Conservation (phyloP, 2,329 filamentous ascomycete genomes). For the Diplodia sapinea region DNA sequence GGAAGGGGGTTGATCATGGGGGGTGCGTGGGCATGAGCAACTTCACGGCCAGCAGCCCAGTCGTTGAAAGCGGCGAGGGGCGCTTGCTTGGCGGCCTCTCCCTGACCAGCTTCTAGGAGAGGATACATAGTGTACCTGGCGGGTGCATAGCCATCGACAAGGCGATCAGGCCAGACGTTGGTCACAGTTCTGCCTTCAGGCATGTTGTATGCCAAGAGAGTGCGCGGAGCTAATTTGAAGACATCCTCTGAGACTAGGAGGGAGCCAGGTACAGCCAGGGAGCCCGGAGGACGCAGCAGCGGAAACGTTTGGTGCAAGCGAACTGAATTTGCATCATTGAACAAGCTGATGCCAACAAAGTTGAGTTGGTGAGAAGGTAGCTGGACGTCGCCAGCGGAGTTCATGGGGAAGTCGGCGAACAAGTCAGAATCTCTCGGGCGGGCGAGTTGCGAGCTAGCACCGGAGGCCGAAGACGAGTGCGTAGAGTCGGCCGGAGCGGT, state of each 20-base stretch:
- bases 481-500: not conserved
- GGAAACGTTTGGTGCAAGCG: not conserved
- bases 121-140: not conserved
- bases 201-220: not conserved
- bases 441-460: not conserved
- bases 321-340: not conserved
- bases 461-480: not conserved
- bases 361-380: not conserved
- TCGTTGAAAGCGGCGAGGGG: not conserved
- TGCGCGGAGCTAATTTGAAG: not conserved
- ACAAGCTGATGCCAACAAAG: not conserved
- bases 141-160: not conserved
- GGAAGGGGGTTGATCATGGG: not conserved
- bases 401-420: not conserved
- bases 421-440: not conserved
- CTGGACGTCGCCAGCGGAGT: not conserved
- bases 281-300: not conserved
- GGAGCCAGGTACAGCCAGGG: no score
- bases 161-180: constrained; percentile 13
- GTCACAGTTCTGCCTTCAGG: not conserved
- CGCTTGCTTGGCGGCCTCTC: not conserved
- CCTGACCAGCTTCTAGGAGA: not conserved
- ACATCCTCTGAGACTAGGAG: not conserved
- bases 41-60: not conserved
- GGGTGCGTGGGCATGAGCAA: not conserved